phyloP scores from a whole-genome alignment of 108 stramenopile species.

The Cyclotella distinguenda region DNA sequence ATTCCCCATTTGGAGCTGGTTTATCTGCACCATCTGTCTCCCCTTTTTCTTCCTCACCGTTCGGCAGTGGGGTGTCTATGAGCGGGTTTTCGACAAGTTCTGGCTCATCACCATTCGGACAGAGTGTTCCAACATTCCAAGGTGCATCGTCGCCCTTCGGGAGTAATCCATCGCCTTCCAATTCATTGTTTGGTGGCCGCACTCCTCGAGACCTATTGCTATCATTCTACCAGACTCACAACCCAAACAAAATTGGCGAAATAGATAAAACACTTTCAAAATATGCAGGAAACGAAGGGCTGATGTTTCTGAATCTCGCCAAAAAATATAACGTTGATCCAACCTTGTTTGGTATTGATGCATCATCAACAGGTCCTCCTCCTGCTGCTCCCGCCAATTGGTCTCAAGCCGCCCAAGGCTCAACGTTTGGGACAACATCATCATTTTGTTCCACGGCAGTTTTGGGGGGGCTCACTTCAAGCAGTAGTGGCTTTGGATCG shows the following conservation, averaged over 20 bases:
- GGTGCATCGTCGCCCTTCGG: neutral
- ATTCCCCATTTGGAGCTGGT: conserved; percentile 44
- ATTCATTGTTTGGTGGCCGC: conserved; percentile 32
- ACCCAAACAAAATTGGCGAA: conserved; percentile 72
- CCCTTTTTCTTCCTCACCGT: conserved; percentile 13
- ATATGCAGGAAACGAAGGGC: conserved; percentile 79
- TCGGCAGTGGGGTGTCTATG: neutral
- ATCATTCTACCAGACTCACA: conserved; percentile 75
- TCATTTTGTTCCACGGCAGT: conserved; percentile 53
- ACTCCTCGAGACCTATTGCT: conserved; percentile 67
- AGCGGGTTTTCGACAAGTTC: neutral
- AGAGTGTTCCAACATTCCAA: neutral
- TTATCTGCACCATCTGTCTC: conserved; percentile 17
- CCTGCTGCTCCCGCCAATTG: conserved; percentile 6
- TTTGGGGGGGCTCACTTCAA: conserved; percentile 41
- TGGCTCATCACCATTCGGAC: conserved; percentile 16
- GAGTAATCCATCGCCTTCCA: neutral
- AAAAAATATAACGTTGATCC: conserved; percentile 85
- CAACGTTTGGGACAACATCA: too few relatives aligned
- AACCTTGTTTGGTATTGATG: conserved; percentile 62
- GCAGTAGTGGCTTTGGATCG: conserved; percentile 42
- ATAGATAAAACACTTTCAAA: conserved; percentile 80
- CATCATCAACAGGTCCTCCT: conserved; percentile 25
- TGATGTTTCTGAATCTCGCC: conserved; percentile 78
- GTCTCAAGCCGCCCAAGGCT: too few relatives aligned